Evolutionary conservation across 495 filamentous ascomycete species (phyloP), one percentile per base, ranked within the genome.

Genomic region (Beverwykella pulmonaria): DNA sequence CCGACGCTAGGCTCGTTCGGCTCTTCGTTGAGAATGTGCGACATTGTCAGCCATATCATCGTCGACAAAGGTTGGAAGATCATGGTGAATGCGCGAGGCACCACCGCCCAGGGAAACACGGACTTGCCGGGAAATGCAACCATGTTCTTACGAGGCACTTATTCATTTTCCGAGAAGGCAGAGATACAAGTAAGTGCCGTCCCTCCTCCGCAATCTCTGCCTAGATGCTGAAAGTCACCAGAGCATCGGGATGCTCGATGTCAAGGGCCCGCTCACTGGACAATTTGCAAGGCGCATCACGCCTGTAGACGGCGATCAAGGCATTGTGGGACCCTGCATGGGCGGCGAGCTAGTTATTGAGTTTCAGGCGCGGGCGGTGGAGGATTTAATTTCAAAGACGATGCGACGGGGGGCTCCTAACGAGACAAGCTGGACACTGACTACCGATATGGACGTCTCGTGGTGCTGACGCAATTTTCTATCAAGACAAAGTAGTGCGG

Each of bases 241-340:
- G 63, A 59, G 54, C 30, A 54, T 66, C 47, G 55, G 55, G 20
- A 66, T 66, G 63, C 63, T 66, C 32, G 44, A 59, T 17, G 63
- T 59, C 30, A 14, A 17, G 3, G 63, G 63, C 23, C 63, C 63
- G 29, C 41, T 66, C 17, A 27, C 53, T 29, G 63, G 63, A 22
- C 41, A 36, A 23, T 59, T 66, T 27, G 47, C 63, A 14, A 66
- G 26, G 29, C 63, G 17, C n/a, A 41, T 66, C 23, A 44, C 34
- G 32, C 55, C 63, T 20, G 53, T 29, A 14, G 55, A 59, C 32
- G 63, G 55, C 14, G 55, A 59, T 53, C 12, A 66, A 34, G 63
- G 63, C 26, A 25, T 66, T 10, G 55, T 53, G 23, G 44, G 54
- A 15, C 55, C 53, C 10, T 66, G 63, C 26, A 34, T 8, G 46